Base-by-base conservation (phyloP, 768 basidiomycete species). In the Kockovaella imperatae region DNA sequence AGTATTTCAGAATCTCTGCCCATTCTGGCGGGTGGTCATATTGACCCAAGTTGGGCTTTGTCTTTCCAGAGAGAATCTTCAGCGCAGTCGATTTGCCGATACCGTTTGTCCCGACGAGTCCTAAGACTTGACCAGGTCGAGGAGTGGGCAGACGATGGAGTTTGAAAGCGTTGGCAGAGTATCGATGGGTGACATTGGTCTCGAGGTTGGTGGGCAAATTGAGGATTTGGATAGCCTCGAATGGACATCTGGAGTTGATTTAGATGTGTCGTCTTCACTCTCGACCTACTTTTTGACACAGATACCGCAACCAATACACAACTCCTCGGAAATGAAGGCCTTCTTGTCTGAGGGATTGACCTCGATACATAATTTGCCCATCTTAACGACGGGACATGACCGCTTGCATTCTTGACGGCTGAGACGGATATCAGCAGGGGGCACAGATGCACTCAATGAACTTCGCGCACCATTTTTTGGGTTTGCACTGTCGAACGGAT, bases 231-330 rank as follows among this genome's bases (percentile, higher is more conserved):
- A 99, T 97, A 51, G 95, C 95, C 75, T 99, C 95, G 67, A 99
- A 99, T 23, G 95, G 95, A 68, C 95, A 99, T 74, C 93, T 97
- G 57, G 3, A 32, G 18, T 29, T 7, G 6, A 31, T 32, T 6
- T 17, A 30, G 21, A 7, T 20, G 29, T 32, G 23, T 28, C 32
- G 3, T 6, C 5, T n/a, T n/a, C n/a, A n/a, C n/a, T n/a, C n/a
- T 7, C 10, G 18, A 75, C 84, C 69, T 66, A 95, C 93, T 96
- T 99, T 76, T 97, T 96, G 28, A 96, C 91, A 71, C 95, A 99
- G 66, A 99, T 97, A 86, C 95, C 95, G 73, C 95, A 99, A 62
- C 95, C 95, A 53, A 99, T 99, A 71, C 95, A 99, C 47, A 99
- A 77, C 70, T 93, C 90, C 72, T 99, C 95, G 23, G 95, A 97